Base-by-base conservation (phyloP, 345 rosid species). In the Noccaea bulbosa region DNA sequence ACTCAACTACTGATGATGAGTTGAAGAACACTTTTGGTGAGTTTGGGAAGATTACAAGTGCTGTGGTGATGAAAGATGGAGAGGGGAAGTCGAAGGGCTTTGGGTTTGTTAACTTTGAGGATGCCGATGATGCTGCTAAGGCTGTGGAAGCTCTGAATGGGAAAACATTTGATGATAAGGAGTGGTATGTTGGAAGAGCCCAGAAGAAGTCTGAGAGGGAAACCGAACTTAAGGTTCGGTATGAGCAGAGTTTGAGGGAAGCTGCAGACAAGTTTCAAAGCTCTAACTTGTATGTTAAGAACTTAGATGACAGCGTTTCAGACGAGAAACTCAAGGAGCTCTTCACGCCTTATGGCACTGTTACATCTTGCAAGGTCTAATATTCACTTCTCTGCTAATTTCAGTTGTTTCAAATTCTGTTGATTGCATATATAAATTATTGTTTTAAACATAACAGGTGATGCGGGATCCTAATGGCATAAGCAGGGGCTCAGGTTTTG, bases 61-160 rank as follows among this genome's bases (percentile, higher is more conserved):
- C 76, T 76, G 95, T 84, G 67, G 86, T 93, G 79, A 87, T 93
- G 92, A 86, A 75, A 78, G 96, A 88, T 72, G 91, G 75, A 7
- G 92, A 86, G 52, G 96, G 97, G 9, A 91, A 93, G 68, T 82
- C 96, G 4, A 88, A 75, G 74, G 85, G 98, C 75, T 89, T 93
- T 85, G 98, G 98, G 52, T 93, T 91, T 81, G 91, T 93, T 61
- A 93, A 93, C 80, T 93, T 88, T 81, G 97, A 91, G 68, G 82
- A 83, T 81, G 71, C 85, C 11, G 96, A 91, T 65, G 97, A 86
- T 85, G 98, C 98, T 74, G 91, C 90, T 54, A 81, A 71, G 58
- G 87, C 98, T 71, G 97, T 89, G 34, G 97, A 86, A 68, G 82
- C 87, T 55, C 97, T 93, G 9, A 93, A 90, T 71, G 97, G 97